Evolutionary conservation across 768 basidiomycete genomes (phyloP), one percentile per base, ranked within the genome.

Genomic region (Sutorius australiensis): DNA sequence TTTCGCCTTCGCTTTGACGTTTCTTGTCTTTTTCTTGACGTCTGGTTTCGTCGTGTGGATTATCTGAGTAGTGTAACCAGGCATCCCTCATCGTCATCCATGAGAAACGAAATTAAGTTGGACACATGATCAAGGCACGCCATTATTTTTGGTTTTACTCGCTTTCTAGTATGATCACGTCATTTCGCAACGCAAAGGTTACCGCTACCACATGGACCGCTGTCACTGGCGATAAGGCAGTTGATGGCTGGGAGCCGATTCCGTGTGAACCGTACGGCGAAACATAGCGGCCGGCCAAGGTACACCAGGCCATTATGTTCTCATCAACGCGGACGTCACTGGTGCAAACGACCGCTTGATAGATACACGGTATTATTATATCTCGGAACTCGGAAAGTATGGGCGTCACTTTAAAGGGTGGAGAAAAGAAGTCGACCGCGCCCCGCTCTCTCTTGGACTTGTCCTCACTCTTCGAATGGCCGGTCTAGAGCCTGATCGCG

Each of bases 401-500:
- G 12, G 13, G 16, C 3, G 12, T 24, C 21, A 34, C 21, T 32
- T 64, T 50, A 61, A 64, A 57, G 8, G 37, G 14, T 32, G 5
- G 19, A 2, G 24, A 17, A 34, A 12, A 38, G 13, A 27, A n/a
- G 19, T 8, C 1, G 6, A 16, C n/a, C 12, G 14, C n/a, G 31
- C 24, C 10, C 10, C 2, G 55, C 17, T 42, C 31, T 30, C 19
- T 24, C 38, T 12, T 17, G 33, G 39, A 42, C 40, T 33, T 30
- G 9, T 33, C n/a, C 34, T 41, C 14, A 10, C 6, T 27, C 38
- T 37, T 40, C 16, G 21, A 43, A 63, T 62, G 61, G 51, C 56
- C 6, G 16, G 21, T 41, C 39, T 47, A 37, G 57, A 54, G 38
- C 31, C 34, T 24, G 54, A 61, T 47, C 48, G 27, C 32, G 45